Evolutionary conservation across 768 basidiomycete genomes (phyloP), one percentile per base, ranked within the genome.

Genomic region (Termitomyces sp.): DNA sequence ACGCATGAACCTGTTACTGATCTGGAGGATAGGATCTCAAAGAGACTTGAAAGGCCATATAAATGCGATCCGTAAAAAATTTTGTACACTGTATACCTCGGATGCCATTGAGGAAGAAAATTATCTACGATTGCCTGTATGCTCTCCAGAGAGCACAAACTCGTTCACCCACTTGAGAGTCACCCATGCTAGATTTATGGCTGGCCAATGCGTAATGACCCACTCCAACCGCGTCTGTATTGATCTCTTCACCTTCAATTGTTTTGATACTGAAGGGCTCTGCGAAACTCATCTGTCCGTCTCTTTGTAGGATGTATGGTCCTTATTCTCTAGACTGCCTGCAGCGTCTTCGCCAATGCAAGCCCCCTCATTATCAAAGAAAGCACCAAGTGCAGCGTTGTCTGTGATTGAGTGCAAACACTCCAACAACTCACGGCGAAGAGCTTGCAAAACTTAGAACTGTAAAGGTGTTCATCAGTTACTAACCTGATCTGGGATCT

Each of bases 321-420:
- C 24, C 4, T 20, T 14, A 10, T 2, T 24, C 10, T 47, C 36
- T 9, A 14, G n/a, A 16, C 9, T 7, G n/a, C 16, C 16, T 55
- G 40, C 6, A n/a, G 18, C 32, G 26, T 34, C 45, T 18, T 18
- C 39, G 27, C 24, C 33, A 6, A 45, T 32, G 7, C 33, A 40
- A n/a, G 1, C 39, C 20, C 61, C 61, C 2, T 54, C 58, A 32
- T 24, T 32, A 6, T 53, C 44, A 40, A 63, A 63, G 42, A 57
- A 60, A 7, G 60, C 14, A 8, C 47, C 55, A 30, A 63, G 58
- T 4, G 62, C 58, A 20, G 86, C 78, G 64, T 98, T 96, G 56
- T 89, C 83, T 4, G 77, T 76, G 55, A 98, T 89, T 8, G 93
- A 96, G 62, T 91, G 92, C 1, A 98, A 69, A 10, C 95, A 86